Percentiles rank a stretch among this genome's conserved stretches.
Conservation (phyloP, 2,329 filamentous ascomycete species). For the Ilyonectria mors-panacis region DNA sequence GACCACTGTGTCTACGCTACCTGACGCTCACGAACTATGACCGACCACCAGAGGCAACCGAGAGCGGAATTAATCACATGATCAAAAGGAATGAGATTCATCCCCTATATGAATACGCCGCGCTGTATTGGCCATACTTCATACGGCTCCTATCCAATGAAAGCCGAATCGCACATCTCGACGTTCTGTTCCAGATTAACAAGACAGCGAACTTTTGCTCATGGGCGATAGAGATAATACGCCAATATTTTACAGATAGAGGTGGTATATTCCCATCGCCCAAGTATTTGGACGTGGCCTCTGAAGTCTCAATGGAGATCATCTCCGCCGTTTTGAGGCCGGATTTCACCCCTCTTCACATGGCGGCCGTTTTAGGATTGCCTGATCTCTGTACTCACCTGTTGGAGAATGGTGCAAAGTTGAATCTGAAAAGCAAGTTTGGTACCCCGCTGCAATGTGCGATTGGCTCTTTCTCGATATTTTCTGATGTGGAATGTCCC, state of each 20-base stretch:
- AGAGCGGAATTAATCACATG: not conserved
- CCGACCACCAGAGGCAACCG: not conserved
- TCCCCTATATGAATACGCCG: not conserved
- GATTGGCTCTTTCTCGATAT: slow-evolving; percentile 1
- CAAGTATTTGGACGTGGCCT: not conserved
- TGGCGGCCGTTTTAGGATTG: slow-evolving; percentile 21
- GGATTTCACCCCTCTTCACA: slow-evolving; percentile 23
- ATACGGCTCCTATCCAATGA: not conserved
- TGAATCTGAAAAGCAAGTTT: not conserved
- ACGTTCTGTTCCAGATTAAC: not conserved
- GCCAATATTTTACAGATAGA: not conserved
- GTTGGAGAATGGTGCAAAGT: not conserved
- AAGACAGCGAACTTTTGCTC: slow-evolving; percentile 2
- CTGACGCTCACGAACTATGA: not conserved
- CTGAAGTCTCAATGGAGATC: not conserved
- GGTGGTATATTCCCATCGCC: too few relatives aligned
- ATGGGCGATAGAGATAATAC: not conserved
- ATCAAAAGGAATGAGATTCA: not conserved
- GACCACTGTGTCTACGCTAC: not conserved
- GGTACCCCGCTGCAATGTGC: slow-evolving; percentile 23
- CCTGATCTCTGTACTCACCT: slow-evolving; percentile 14
- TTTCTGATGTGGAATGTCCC: not conserved
- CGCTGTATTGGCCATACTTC: not conserved
- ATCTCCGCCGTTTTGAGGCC: slow-evolving; percentile 1
- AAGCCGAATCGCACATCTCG: not conserved